Evolutionary conservation across 768 basidiomycete genomes (phyloP), one percentile per base, ranked within the genome.

Genomic region (Amanita subjunquillea): DNA sequence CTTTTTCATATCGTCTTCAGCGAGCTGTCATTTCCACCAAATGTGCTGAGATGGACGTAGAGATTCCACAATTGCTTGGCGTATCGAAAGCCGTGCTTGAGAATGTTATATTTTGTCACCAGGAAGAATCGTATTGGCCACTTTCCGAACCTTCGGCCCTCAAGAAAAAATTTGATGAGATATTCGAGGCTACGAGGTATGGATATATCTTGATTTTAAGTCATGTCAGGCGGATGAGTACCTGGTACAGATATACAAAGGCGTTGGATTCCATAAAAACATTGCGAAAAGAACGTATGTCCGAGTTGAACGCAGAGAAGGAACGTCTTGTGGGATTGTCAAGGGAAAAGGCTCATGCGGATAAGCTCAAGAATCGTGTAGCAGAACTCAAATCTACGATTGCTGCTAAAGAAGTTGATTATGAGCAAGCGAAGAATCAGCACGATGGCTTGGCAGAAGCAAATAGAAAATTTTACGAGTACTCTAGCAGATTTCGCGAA

Each of bases 101-200:
- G 60, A 98, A 97, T 63, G 96, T 99, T 61, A 98, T 99, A 46
- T 99, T 99, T 62, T 99, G 96, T 67, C 96, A 99, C 66, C 96
- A 99, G 68, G 96, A 99, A 62, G 96, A 99, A 50, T 94, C 92
- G 0, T 97, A 91, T 61, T 99, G 96, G 96, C 96, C 96, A 0
- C 75, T 99, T 22, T 77, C 93, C 0, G 96, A 98, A 59, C 89
- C 95, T 2, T 72, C 89, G 9, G 78, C 82, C 0, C 69, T 99
- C 36, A 99, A 99, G 76, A 98, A 97, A 77, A 98, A 98, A 65
- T 99, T 99, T 56, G 96, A 99, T 60, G 96, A 99, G 61, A 99
- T 99, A 53, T 98, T 99, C 60, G 96, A 99, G 67, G 96, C 96
- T 3, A 98, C 94, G 17, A 87, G 87, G 92, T 89, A 48, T 30